Evolutionary conservation across 805 yeast genomes (phyloP), one percentile per base, ranked within the genome.

Genomic region (Candida maltosa): DNA sequence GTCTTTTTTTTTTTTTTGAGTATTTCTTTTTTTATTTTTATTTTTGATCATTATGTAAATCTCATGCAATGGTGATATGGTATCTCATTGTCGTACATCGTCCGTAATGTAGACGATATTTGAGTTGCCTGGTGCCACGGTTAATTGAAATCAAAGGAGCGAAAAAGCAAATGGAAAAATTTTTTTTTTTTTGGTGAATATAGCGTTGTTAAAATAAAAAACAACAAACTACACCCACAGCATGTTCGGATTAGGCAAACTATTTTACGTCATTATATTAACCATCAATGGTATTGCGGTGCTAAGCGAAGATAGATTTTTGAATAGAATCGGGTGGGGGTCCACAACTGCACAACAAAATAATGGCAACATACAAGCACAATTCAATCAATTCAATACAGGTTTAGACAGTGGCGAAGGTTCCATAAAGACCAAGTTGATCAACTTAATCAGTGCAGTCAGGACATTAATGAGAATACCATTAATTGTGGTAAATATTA

Each of bases 391-490:
- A 23, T 53, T 45, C 30, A 48, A 52, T 58, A 76, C 76, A 28
- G 80, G 78, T 12, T 61, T 61, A 18, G 74, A 70, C 26, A 62
- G 62, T 29, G 59, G 78, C 6, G 69, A 44, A 7, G 40, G 33
- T 10, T 31, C 49, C 6, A 38, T 85, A 6, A 80, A 78, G 51
- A 58, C 74, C 5, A 75, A 80, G 46, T 58, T 83, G 28, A 67
- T 85, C 24, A 76, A 78, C 41, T 67, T 85, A 40, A 82, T 85
- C 26, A 70, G 82, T 23, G 88, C 94, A 5, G 76, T 81, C 8
- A 75, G 91, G 42, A 86, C 93, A 3, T 70, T 85, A 38, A 69
- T 83, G 68, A 70, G 94, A 49, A 63, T 87, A 31, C 89, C 91
- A 9, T 66, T 85, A 46, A 84, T 85, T 39, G 78, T 75, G 27